These are phyloP conservation scores for Ogataea wickerhamii DNA, from an alignment of 805 yeast species.

Conservation along the genomic window DNA sequence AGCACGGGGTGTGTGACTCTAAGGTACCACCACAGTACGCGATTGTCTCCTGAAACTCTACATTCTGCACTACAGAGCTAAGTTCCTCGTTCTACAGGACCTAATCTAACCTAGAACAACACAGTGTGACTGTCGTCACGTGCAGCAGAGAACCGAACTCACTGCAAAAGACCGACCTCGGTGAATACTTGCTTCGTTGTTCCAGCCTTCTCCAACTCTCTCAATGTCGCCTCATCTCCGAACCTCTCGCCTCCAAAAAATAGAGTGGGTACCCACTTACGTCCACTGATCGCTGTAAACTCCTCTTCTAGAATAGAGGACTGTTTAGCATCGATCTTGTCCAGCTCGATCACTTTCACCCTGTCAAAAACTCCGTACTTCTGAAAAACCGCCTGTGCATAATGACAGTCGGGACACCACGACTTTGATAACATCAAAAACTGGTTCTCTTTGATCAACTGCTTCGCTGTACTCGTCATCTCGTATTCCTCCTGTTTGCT, in stretches of 20 bases:
- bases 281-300: conserved; percentile 53
- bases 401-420: conserved; percentile 80
- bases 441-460: conserved; percentile 42
- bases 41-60: too few species aligned
- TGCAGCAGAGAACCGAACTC: too few species aligned
- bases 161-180: conserved; percentile 32
- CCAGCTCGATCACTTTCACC: conserved; percentile 57
- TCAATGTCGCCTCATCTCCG: conserved; percentile 53
- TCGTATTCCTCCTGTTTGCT: too few species aligned
- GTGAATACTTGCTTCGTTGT: conserved; percentile 34
- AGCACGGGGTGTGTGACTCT: too few species aligned
- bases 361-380: conserved; percentile 48
- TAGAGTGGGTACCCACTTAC: conserved; percentile 68
- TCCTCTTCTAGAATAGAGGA: conserved; percentile 53
- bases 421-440: conserved; percentile 61
- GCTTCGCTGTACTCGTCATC: conserved; percentile 37
- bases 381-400: conserved; percentile 53
- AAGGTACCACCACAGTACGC: too few species aligned
- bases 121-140: too few species aligned
- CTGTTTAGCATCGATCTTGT: conserved; percentile 43
- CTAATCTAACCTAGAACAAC: too few species aligned
- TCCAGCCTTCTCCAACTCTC: conserved; percentile 35
- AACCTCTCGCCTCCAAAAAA: conserved; percentile 56
- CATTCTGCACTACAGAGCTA: too few species aligned
- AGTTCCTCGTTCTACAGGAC: too few species aligned